These are phyloP conservation scores for Populus hybrid DNA, from an alignment of 441 rosid species.

Conservation along the genomic window DNA sequence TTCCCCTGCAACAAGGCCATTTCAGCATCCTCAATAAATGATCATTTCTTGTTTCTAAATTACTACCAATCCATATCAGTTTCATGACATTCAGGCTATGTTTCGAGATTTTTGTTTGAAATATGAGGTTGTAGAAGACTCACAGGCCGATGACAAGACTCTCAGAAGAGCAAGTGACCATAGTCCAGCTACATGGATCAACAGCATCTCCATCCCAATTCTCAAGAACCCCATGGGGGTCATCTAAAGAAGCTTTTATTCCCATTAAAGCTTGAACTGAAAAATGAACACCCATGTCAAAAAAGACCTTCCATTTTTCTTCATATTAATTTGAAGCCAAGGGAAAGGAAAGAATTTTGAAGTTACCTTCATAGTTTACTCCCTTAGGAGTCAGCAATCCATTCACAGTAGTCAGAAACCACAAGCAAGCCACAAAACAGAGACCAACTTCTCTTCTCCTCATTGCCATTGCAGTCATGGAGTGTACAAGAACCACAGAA, in stretches of 20 bases:
- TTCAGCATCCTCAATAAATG: constrained; percentile 10
- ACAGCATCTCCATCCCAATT: constrained; percentile 97
- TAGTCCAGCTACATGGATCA: constrained; percentile 99
- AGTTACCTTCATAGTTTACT: constrained; percentile 91
- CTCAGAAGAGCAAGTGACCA: constrained; percentile 92
- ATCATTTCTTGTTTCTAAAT: no score
- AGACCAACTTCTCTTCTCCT: constrained; percentile 28
- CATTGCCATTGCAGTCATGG: constrained; percentile 34
- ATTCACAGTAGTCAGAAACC: constrained; percentile 49
- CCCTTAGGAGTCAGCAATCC: constrained; percentile 91
- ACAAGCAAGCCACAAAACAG: constrained; percentile 39
- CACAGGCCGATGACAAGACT: constrained; percentile 93
- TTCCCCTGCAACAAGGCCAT: constrained; percentile 54
- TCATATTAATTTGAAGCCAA: background rate
- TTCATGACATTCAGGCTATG: background rate
- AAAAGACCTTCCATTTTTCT: constrained; percentile 6
- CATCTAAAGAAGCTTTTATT: constrained; percentile 68
- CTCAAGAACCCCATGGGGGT: constrained; percentile 93
- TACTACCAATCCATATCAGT: background rate
- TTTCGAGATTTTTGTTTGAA: background rate
- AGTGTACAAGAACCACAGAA: constrained; percentile 33
- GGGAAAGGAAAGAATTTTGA: background rate
- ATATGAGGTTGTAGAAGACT: constrained; percentile 26
- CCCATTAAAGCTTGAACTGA: constrained; percentile 94
- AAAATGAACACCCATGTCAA: constrained; percentile 16